Base-by-base conservation (phyloP, 1,284 basidiomycete species). In the Fomitopsis betulina region DNA sequence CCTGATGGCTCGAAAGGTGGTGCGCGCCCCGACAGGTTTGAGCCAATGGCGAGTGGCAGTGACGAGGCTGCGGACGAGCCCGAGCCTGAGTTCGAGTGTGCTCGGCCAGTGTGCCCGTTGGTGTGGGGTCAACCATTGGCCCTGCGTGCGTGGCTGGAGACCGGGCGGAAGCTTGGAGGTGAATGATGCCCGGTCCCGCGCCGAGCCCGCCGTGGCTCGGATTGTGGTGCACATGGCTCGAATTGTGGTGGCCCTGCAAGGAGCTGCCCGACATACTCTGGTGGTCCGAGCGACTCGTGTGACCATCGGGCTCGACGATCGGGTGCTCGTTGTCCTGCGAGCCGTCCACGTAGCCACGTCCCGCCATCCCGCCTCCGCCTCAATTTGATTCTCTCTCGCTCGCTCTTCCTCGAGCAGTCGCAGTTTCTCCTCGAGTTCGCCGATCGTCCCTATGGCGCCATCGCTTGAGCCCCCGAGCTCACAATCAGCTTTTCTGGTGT, bases 401-500 rank as follows among this genome's bases (percentile, higher is more conserved):
- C 77, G 67, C 65, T 79, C 74, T 40, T 74, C 70, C 47, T 71
- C 66, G 21, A 79, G 63, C 58, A 67, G 69, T 50, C 69, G 67
- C 43, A 79, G 64, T 63, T 71, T 68, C 53, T 72, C 72, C 65
- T 80, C 77, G 27, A 80, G 69, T 53, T 76, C 75, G 12, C 72
- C 69, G n/a, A 79, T 62, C 8, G 68, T 62, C 13, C 73, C 73
- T 35, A 68, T 59, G 38, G 63, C 65, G 51, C 73, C 73, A 5
- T 57, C 73, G 30, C 67, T 59, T 15, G 37, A 37, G 51, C 74
- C 74, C 54, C 88, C 87, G 40, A 87, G 70, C 62, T 79, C 60
- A 75, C 79, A 61, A 81, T 81, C 53, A 83, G 75, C 65, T 78
- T 80, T 55, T 79, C 81, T 53, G 87, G 77, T 32, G 75, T 68